Evolutionary conservation across 1,284 basidiomycete genomes (phyloP), one percentile per base, ranked within the genome.

Genomic region (Polyporus tsugae): DNA sequence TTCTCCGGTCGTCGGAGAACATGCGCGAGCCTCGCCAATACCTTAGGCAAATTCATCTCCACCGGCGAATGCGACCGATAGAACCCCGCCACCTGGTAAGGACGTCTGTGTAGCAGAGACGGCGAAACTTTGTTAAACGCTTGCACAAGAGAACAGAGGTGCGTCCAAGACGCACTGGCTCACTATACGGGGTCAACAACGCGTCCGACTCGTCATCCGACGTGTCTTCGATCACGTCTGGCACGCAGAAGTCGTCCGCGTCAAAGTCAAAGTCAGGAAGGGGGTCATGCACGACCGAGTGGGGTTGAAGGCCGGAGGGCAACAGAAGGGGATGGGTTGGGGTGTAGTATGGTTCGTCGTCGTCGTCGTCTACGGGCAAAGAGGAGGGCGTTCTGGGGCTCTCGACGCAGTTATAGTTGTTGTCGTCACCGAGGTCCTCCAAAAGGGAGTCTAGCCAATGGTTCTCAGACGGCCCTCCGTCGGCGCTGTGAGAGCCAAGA

Each of bases 201-300:
- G 86, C 81, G 72, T 94, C 92, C 22, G 91, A 92, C 82, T 93
- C 92, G 81, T 94, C 92, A 80, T 93, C 92, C 58, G 92, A 94
- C 60, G 85, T 87, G 79, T 94, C 92, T 77, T 93, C 92, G 82
- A 93, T 91, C 62, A 91, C 89, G 75, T 93, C 92, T 62, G 91
- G 91, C 53, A 93, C 87, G 39, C 89, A 82, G 46, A 88, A 82
- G 75, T 87, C 85, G 75, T 67, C 67, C 63, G 60, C 60, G 41
- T 69, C 61, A 57, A 74, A 75, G 58, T 80, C 80, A 81, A 79
- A 83, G 85, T 77, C 78, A 79, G 68, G 86, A 79, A 73, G 82
- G 82, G 76, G 29, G 2, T 29, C 29, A 29, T 29, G 29, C 29
- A 29, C 29, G 29, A 29, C 29, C 29, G 29, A 29, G 29, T 29